These are phyloP conservation scores for Calocybe indica DNA, from an alignment of 768 basidiomycete species.

Conservation along the genomic window DNA sequence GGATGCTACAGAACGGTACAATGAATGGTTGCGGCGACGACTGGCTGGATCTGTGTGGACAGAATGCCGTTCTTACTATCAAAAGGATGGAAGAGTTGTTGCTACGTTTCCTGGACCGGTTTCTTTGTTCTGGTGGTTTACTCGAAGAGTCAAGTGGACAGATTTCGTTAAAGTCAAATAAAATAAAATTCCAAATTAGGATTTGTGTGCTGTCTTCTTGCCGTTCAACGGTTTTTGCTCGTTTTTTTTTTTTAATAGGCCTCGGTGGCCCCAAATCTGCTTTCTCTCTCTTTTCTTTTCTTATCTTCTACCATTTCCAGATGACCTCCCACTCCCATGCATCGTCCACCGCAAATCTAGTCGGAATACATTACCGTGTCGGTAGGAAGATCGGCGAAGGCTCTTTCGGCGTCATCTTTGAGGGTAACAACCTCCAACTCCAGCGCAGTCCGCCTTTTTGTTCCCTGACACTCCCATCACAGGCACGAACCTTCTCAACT, in stretches of 20 bases:
- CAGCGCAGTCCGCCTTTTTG: not conserved
- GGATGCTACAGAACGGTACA: conserved; percentile 43
- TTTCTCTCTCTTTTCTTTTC: conserved; percentile 1
- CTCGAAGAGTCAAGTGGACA: conserved; percentile 34
- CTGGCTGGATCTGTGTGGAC: conserved; percentile 45
- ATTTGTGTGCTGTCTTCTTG: conserved; percentile 14
- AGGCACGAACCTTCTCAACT: conserved; percentile 98
- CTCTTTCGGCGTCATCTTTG: conserved; percentile 94
- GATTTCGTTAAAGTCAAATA: conserved; percentile 29
- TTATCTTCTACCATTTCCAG: conserved; percentile 13
- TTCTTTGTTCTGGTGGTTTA: conserved; percentile 46
- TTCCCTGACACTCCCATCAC: conserved; percentile 8
- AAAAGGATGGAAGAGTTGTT: conserved; percentile 34
- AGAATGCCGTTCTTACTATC: conserved; percentile 50
- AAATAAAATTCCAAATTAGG: conserved; percentile 14
- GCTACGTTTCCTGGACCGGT: conserved; percentile 52
- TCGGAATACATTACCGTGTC: conserved; percentile 95
- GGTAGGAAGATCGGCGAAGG: conserved; percentile 99
- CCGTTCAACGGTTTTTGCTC: conserved; percentile 7
- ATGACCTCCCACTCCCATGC: conserved; percentile 59
- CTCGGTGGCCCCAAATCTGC: too few relatives aligned
- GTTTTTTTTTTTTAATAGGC: conserved; percentile 8
- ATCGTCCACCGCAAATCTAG: conserved; percentile 67
- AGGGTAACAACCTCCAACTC: conserved; percentile 40
- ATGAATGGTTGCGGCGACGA: conserved; percentile 43